A percentile compares a stretch with the other conserved stretches of the same genome.
Evolutionary conservation across 208 protist genomes (phyloP).

Genomic region (Novymonas esmeraldas): DNA sequence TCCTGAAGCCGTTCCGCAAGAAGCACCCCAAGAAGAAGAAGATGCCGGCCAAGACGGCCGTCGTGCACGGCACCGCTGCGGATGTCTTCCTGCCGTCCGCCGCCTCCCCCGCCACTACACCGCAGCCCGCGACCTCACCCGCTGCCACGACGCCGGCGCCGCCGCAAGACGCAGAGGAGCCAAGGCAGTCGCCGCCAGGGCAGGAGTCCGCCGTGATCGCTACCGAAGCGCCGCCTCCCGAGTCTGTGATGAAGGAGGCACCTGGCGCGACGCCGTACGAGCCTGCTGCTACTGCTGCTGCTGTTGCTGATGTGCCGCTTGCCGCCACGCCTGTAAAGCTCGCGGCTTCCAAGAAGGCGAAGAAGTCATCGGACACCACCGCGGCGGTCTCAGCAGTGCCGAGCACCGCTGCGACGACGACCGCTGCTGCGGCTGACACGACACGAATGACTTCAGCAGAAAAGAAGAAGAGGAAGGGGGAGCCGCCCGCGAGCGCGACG

Average conservation of each 20-base stretch:
- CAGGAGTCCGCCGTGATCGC: background rate
- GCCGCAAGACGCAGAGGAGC: background rate
- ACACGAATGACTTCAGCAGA: background rate
- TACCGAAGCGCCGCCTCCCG: background rate
- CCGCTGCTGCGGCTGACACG: background rate
- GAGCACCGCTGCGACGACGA: background rate
- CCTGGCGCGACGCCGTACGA: background rate
- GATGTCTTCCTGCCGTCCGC: conserved; percentile 17
- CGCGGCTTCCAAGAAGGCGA: background rate
- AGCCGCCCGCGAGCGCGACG: conserved; percentile 1
- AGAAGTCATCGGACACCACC: no score
- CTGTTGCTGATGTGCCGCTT: no score
- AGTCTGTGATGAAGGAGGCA: background rate
- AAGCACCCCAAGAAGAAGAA: conserved; percentile 52
- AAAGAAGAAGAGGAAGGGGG: conserved; percentile 29
- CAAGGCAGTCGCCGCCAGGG: background rate
- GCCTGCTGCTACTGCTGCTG: no score
- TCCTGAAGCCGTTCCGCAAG: conserved; percentile 41
- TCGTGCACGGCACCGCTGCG: conserved; percentile 28
- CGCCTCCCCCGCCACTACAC: background rate
- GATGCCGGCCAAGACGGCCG: conserved; percentile 9
- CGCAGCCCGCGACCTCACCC: background rate
- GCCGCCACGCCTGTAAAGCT: background rate
- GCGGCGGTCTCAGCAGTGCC: background rate
- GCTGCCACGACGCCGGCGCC: background rate